Conservation (phyloP, 176 grass and related monocot genomes). For the Echinochloa phyllopogon region DNA sequence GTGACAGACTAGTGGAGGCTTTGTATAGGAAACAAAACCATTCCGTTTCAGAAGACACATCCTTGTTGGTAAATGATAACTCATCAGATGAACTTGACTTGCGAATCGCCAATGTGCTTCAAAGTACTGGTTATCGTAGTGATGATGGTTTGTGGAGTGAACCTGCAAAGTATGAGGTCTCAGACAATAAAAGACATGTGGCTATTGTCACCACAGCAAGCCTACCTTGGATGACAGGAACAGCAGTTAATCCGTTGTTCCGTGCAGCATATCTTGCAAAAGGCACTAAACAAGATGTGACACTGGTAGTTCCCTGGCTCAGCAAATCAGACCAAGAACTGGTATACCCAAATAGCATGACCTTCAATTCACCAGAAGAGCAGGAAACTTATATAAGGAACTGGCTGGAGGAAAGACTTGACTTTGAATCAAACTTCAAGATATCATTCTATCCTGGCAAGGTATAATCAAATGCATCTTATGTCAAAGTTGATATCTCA, state of each 20-base stretch:
- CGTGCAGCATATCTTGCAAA: constrained; percentile 82
- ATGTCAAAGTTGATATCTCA: constrained; percentile 21
- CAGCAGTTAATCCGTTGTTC: constrained; percentile 91
- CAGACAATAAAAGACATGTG: constrained; percentile 70
- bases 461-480: constrained; percentile 47
- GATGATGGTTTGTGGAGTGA: constrained; percentile 52
- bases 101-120: constrained; percentile 69
- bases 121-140: constrained; percentile 55
- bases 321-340: constrained; percentile 76
- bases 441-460: constrained; percentile 87
- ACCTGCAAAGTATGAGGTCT: constrained; percentile 45
- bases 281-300: constrained; percentile 76
- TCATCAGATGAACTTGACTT: constrained; percentile 68
- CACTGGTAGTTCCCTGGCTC: constrained; percentile 81
- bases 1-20: constrained; percentile 65
- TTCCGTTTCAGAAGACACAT: constrained; percentile 54
- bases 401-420: constrained; percentile 78
- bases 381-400: constrained; percentile 79
- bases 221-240: constrained; percentile 94
- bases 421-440: constrained; percentile 80
- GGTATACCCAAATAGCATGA: constrained; percentile 80
- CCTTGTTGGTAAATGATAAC: constrained; percentile 55
- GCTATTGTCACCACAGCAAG: constrained; percentile 85
- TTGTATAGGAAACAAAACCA: constrained; percentile 53
- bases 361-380: constrained; percentile 72